Evolutionary conservation across 306 rosid genomes (phyloP).

Genomic region (Rosa persica): DNA sequence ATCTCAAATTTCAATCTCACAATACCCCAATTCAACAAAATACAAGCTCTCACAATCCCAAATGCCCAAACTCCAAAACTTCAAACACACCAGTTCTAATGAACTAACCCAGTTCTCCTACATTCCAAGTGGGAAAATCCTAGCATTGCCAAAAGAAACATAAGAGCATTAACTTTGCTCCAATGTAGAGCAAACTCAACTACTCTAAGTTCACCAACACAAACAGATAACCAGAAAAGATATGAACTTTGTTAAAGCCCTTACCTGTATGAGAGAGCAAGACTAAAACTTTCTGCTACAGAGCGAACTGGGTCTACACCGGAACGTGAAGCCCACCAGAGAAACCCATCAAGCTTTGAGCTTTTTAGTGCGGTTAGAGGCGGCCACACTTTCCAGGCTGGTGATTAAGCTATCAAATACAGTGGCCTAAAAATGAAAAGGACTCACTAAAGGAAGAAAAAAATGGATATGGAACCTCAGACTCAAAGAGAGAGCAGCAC

Average conservation of each 20-base stretch:
- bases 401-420: slow-evolving; percentile 45
- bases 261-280: slow-evolving; percentile 30
- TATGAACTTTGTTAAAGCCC: slow-evolving; percentile 9
- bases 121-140: neutral
- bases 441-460: slow-evolving; percentile 31
- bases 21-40: neutral
- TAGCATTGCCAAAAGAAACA: neutral
- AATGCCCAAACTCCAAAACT: slow-evolving; percentile 7
- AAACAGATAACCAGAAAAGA: neutral
- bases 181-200: slow-evolving; percentile 14
- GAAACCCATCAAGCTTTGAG: slow-evolving; percentile 27
- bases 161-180: slow-evolving; percentile 20
- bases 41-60: slow-evolving; percentile 16
- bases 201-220: slow-evolving; percentile 15
- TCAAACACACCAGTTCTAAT: slow-evolving; percentile 30
- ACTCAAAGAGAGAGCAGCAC: slow-evolving; percentile 1
- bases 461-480: slow-evolving; percentile 20
- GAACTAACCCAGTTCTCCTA: slow-evolving; percentile 9
- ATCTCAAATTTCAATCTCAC: slow-evolving; percentile 21
- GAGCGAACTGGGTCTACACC: slow-evolving; percentile 27
- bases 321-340: slow-evolving; percentile 23
- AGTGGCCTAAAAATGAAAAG: slow-evolving; percentile 26
- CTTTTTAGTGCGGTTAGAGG: slow-evolving; percentile 29
- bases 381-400: slow-evolving; percentile 55
- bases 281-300: slow-evolving; percentile 10